Percentiles rank a stretch among this genome's conserved stretches.
Conservation (phyloP, 805 yeast species). For the Zygosaccharomyces rouxii region DNA sequence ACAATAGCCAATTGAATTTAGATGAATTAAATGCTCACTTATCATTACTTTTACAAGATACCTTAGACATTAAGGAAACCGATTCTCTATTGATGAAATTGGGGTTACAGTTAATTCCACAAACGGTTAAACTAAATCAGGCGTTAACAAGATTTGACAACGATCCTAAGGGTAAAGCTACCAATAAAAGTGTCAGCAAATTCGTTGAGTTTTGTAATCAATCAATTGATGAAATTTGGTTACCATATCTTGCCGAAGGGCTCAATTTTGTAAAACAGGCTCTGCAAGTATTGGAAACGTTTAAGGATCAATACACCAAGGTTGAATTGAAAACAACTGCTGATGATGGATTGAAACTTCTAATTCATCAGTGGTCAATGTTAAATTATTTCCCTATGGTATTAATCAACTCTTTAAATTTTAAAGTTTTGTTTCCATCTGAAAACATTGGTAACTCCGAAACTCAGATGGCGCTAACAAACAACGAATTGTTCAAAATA, state of each 20-base stretch:
- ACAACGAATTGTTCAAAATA: conserved; percentile 11
- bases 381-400: conserved; percentile 16
- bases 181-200: conserved; percentile 1
- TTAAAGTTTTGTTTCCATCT: conserved; percentile 5
- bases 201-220: conserved; percentile 9
- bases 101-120: conserved; percentile 9
- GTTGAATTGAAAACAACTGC: conserved; percentile 3
- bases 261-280: conserved; percentile 5
- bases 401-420: conserved; percentile 11
- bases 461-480: conserved; percentile 3
- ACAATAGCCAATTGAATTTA: conserved; percentile 3
- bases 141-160: conserved; percentile 5
- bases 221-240: conserved; percentile 9
- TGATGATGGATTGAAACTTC: neutral
- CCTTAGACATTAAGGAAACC: neutral
- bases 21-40: conserved; percentile 12
- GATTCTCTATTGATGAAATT: neutral
- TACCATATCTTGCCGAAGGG: conserved; percentile 6
- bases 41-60: conserved; percentile 5
- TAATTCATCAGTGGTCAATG: conserved; percentile 11
- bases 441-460: neutral
- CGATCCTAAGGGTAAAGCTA: conserved; percentile 3
- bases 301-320: conserved; percentile 7
- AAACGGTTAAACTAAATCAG: conserved; percentile 10
- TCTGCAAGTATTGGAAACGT: conserved; percentile 5